phyloP scores from a whole-genome alignment of 176 grass and related monocot genomes.

The Lolium perenne region DNA sequence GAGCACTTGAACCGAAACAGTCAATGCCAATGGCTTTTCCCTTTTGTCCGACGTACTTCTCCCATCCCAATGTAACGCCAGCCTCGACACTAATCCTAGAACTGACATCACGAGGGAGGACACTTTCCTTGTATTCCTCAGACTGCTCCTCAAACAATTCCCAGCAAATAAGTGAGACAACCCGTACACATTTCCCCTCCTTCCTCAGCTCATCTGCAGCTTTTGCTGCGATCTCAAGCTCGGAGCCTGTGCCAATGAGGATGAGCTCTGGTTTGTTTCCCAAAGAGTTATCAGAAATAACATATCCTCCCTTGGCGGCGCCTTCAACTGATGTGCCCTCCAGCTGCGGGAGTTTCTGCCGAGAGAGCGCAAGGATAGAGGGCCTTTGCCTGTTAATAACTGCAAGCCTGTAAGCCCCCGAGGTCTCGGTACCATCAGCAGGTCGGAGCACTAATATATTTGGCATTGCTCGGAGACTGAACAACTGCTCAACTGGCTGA shows the following conservation, averaged over 20 bases:
- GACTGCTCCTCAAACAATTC: constrained; percentile 67
- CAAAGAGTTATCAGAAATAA: constrained; percentile 53
- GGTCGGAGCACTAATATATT: constrained; percentile 62
- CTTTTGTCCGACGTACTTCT: constrained; percentile 55
- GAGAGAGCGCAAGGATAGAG: constrained; percentile 52
- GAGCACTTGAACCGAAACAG: constrained; percentile 50
- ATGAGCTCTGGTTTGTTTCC: constrained; percentile 59
- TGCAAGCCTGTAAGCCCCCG: constrained; percentile 50
- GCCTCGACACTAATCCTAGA: constrained; percentile 63
- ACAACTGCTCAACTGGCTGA: constrained; percentile 63
- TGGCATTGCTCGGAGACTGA: constrained; percentile 66
- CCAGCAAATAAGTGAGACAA: constrained; percentile 70
- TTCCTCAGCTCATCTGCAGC: constrained; percentile 52
- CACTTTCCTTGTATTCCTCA: constrained; percentile 52
- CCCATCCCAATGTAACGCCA: constrained; percentile 58
- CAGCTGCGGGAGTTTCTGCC: constrained; percentile 61
- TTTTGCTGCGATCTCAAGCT: constrained; percentile 62
- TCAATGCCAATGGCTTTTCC: constrained; percentile 53
- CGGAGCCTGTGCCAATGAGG: constrained; percentile 61
- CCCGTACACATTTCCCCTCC: constrained; percentile 37
- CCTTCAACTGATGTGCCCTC: constrained; percentile 46
- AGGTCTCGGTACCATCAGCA: constrained; percentile 66
- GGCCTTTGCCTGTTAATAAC: constrained; percentile 57
- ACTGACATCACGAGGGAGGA: constrained; percentile 52
- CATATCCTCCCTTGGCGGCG: constrained; percentile 59